Percentiles rank a stretch among this genome's conserved stretches.
Evolutionary conservation across 371 early-diverging fungal genomes (phyloP).

Genomic region (Mucor piriformis): DNA sequence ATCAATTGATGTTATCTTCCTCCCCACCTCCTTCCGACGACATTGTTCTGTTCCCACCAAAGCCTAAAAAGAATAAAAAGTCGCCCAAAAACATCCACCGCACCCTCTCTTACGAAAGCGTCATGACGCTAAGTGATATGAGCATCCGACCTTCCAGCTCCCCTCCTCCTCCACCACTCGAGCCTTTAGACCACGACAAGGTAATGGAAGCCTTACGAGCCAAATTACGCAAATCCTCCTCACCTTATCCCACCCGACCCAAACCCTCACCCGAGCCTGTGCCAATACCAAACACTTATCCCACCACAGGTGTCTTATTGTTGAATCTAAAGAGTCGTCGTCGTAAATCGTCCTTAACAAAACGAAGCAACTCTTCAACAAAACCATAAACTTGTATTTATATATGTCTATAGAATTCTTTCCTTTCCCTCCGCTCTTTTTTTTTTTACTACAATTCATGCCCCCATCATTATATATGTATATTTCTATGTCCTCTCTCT

Average conservation of each 20-base stretch:
- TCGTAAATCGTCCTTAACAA: slow-evolving; percentile 17
- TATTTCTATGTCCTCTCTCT: not conserved
- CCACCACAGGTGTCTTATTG: slow-evolving; percentile 36
- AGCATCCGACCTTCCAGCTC: not conserved
- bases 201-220: slow-evolving; percentile 34
- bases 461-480: not conserved
- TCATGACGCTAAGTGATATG: slow-evolving; percentile 17
- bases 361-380: slow-evolving; percentile 5
- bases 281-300: slow-evolving; percentile 24
- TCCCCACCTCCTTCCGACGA: slow-evolving; percentile 13
- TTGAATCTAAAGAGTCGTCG: slow-evolving; percentile 42
- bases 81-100: slow-evolving; percentile 13
- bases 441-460: not conserved
- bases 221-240: slow-evolving; percentile 19
- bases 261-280: slow-evolving; percentile 24
- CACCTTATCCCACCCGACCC: slow-evolving; percentile 13
- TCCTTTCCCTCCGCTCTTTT: not conserved
- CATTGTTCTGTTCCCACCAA: slow-evolving; percentile 2
- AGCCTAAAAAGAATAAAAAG: not conserved
- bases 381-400: not conserved
- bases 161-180: slow-evolving; percentile 4
- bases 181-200: slow-evolving; percentile 24
- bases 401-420: not conserved
- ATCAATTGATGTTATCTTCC: not conserved
- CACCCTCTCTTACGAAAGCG: slow-evolving; percentile 26